Base-by-base conservation (phyloP, 495 filamentous ascomycete genomes). In the Chaetomium tenue region DNA sequence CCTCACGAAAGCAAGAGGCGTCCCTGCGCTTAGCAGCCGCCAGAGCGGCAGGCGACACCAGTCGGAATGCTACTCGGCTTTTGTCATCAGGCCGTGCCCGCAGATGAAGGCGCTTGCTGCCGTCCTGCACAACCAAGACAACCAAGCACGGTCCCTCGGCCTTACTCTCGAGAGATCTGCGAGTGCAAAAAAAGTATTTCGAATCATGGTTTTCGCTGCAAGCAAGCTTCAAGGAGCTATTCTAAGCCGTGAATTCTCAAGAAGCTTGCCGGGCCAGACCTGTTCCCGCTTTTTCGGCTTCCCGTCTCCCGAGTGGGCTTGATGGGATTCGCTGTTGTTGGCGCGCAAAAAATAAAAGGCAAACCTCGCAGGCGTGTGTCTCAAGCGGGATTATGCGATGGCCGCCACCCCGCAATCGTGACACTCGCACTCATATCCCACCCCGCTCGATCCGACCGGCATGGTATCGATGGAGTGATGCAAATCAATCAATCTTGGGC, bases 21-120 rank as follows among this genome's bases (percentile, higher is more conserved):
- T 37, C 16, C 54, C 3, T 59, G 63, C 63, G 63, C 63, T 65
- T 65, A 65, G 28, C 48, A 40, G 42, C 57, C 63, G 39, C 40
- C 56, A 9, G 26, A 55, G 46, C 50, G 63, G 48, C 63, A 61
- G 16, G 39, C 12, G 50, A 54, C 39, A 58, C 63, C 57, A 56
- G 40, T 50, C 50, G 20, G 44, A 13, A 25, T 58, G 33, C 54
- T 30, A n/a, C 2, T 2, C n/a, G 25, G 33, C 30, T 8, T 26
- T 9, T 42, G 20, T 46, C 48, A 39, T 48, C 62, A 42, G 22
- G 23, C 46, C 13, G 47, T 54, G 33, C 33, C 13, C 57, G 60
- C 57, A 33, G 57, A 47, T 33, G 57, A 12, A 37, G 9, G 33
- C 33, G 33, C 33, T 37, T 25, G 57, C 57, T 59, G 44, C 16